A percentile compares a stretch with the other conserved stretches of the same genome.
Conservation (phyloP, 768 basidiomycete species). For the Trametes maxima region DNA sequence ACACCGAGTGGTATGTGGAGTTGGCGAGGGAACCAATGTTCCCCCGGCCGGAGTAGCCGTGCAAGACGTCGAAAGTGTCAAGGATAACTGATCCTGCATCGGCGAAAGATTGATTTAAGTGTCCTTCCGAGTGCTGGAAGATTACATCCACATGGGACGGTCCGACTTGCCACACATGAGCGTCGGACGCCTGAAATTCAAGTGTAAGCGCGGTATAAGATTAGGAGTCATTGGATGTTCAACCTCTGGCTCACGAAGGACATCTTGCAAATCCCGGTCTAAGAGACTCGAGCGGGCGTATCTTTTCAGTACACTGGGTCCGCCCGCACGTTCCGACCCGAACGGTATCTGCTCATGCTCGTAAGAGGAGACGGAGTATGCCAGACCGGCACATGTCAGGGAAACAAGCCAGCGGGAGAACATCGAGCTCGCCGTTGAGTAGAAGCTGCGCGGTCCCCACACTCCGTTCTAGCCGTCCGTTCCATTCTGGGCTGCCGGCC, state of each 20-base stretch:
- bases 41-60: constrained; percentile 18
- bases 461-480: background rate
- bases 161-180: constrained; percentile 56
- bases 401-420: constrained; percentile 13
- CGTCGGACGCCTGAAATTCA: constrained; percentile 40
- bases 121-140: constrained; percentile 33
- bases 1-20: constrained; percentile 44
- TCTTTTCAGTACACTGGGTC: constrained; percentile 1
- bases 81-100: constrained; percentile 22
- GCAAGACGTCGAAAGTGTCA: constrained; percentile 18
- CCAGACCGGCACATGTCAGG: constrained; percentile 9
- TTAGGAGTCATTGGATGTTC: background rate
- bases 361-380: background rate
- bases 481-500: background rate
- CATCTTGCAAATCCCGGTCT: constrained; percentile 4
- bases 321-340: background rate
- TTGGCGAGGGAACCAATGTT: constrained; percentile 32
- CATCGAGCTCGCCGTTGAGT: constrained; percentile 13
- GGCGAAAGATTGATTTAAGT: constrained; percentile 14
- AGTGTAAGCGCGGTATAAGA: background rate
- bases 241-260: constrained; percentile 14
- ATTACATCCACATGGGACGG: constrained; percentile 53
- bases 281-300: constrained; percentile 1
- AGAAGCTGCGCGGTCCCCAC: background rate
- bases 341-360: background rate